phyloP scores from a whole-genome alignment of 768 basidiomycete species.

The Lactifluus volemus region DNA sequence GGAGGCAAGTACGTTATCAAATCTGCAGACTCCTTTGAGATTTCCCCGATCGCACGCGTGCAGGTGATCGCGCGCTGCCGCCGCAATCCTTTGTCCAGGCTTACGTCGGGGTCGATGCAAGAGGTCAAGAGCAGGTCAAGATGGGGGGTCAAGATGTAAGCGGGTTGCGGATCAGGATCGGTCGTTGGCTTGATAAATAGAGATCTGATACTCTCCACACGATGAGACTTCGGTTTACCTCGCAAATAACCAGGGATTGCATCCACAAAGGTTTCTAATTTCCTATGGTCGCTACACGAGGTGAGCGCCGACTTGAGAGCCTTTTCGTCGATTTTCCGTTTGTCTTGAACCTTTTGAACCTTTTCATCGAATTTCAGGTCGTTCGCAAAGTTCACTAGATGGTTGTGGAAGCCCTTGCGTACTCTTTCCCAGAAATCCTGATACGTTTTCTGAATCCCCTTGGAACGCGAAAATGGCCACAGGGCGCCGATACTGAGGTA shows the following conservation, averaged over 20 bases:
- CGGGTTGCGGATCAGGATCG: not conserved
- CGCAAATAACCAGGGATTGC: not conserved
- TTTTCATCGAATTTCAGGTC: not conserved
- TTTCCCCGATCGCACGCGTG: conserved; percentile 2
- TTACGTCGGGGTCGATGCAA: conserved; percentile 1
- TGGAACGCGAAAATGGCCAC: not conserved
- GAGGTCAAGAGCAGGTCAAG: not conserved
- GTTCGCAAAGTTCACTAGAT: not conserved
- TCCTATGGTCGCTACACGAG: not conserved
- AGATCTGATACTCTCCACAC: not conserved
- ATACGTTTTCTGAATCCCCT: not conserved
- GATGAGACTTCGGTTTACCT: too few species aligned
- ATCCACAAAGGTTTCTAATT: not conserved
- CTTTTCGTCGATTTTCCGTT: not conserved
- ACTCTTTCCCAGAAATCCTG: not conserved
- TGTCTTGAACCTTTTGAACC: too few species aligned
- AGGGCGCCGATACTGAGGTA: not conserved
- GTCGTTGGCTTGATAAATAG: not conserved
- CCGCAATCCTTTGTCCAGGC: conserved; percentile 3
- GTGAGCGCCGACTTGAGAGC: not conserved
- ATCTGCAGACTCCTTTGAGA: not conserved
- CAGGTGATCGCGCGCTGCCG: conserved; percentile 10
- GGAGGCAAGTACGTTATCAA: not conserved
- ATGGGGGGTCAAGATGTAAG: too few species aligned
- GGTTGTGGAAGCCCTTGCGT: not conserved